Conservation (phyloP, 2,329 filamentous ascomycete genomes). For the Hymenoscyphus linearis region DNA sequence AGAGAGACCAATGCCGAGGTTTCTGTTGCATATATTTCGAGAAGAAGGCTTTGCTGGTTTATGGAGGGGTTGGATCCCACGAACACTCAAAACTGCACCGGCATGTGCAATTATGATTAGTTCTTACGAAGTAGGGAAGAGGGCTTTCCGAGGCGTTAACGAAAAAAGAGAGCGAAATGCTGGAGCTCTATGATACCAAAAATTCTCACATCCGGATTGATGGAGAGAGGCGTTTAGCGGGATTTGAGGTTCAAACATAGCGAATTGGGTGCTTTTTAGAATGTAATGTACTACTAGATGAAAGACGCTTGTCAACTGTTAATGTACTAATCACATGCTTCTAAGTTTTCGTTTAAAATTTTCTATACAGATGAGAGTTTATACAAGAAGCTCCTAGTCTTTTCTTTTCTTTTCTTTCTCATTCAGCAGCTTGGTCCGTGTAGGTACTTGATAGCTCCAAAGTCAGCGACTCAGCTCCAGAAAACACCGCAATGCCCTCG, state of each 20-base stretch:
- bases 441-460: too few relatives aligned
- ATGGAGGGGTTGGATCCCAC: slow-evolving; percentile 86
- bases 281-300: background rate
- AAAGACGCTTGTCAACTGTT: background rate
- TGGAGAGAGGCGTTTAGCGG: background rate
- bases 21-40: slow-evolving; percentile 86
- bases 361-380: too few relatives aligned
- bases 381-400: too few relatives aligned
- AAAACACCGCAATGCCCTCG: too few relatives aligned
- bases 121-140: slow-evolving; percentile 94
- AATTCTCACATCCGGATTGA: slow-evolving; percentile 1
- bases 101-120: slow-evolving; percentile 99
- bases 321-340: background rate
- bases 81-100: slow-evolving; percentile 90
- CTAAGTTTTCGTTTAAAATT: background rate
- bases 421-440: too few relatives aligned
- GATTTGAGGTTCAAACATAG: slow-evolving; percentile 21
- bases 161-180: slow-evolving; percentile 36
- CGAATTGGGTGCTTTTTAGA: slow-evolving; percentile 17
- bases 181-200: slow-evolving; percentile 17
- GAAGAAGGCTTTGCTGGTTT: slow-evolving; percentile 76
- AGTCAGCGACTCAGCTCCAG: too few relatives aligned
- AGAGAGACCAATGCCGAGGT: slow-evolving; percentile 69
- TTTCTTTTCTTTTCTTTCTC: too few relatives aligned
- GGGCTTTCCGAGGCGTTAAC: slow-evolving; percentile 74